A percentile compares a stretch with the other conserved stretches of the same genome.
These are phyloP conservation scores for Ophiostoma fasciatum DNA, from an alignment of 2,329 filamentous ascomycete species.

Conservation along the genomic window DNA sequence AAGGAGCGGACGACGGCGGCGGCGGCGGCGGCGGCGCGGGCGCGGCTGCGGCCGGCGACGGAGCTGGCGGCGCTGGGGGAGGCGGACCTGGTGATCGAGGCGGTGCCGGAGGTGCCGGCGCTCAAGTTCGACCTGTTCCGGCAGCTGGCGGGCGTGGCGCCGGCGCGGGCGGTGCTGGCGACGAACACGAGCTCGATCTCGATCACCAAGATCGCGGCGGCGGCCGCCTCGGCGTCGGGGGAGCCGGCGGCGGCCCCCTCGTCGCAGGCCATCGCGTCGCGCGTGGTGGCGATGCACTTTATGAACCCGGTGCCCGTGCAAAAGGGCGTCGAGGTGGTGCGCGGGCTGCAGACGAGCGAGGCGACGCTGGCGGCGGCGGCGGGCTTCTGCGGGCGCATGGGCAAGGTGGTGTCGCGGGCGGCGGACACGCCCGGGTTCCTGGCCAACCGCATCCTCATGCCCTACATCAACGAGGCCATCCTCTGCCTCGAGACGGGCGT, in stretches of 20 bases:
- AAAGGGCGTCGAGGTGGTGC: constrained; percentile 96
- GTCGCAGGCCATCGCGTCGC: constrained; percentile 58
- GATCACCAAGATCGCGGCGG: constrained; percentile 87
- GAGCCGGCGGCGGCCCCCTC: constrained; percentile 1
- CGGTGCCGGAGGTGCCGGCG: constrained; percentile 79
- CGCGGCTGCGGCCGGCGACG: constrained; percentile 54
- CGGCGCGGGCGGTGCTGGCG: constrained; percentile 75
- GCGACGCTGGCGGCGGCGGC: constrained; percentile 71
- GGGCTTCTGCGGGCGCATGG: constrained; percentile 79
- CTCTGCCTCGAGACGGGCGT: constrained; percentile 92
- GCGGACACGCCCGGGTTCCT: constrained; percentile 88
- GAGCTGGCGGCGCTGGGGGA: constrained; percentile 61
- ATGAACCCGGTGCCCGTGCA: constrained; percentile 98
- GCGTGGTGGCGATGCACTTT: constrained; percentile 92
- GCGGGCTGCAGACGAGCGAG: constrained; percentile 77
- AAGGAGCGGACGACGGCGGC: constrained; percentile 77
- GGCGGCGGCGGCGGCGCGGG: constrained; percentile 58
- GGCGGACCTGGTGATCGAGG: constrained; percentile 97
- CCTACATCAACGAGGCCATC: constrained; percentile 96
- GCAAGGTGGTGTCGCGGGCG: constrained; percentile 77
- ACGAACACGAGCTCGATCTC: constrained; percentile 99
- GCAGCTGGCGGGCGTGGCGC: constrained; percentile 65
- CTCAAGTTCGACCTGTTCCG: constrained; percentile 83
- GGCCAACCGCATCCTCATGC: constrained; percentile 95
- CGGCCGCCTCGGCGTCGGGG: constrained; percentile 36